These are phyloP conservation scores for Pisolithus albus DNA, from an alignment of 768 basidiomycete genomes.

Conservation along the genomic window DNA sequence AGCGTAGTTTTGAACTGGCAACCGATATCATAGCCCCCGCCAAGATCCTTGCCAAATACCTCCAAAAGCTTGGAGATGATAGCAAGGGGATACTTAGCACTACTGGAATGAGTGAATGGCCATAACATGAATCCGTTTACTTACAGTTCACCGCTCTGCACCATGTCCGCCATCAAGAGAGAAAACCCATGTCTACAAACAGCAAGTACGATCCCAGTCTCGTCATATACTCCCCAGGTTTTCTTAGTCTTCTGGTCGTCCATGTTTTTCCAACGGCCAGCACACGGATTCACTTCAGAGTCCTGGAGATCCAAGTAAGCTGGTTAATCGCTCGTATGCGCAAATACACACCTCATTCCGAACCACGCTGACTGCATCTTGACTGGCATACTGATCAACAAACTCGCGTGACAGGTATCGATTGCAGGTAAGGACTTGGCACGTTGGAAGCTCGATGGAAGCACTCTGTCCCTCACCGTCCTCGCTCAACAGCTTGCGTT, in stretches of 20 bases:
- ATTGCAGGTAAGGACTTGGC: neutral
- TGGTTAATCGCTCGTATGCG: too few species aligned
- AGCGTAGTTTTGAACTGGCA: conserved; percentile 15
- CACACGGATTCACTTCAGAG: neutral
- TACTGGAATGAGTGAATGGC: neutral
- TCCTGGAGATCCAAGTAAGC: neutral
- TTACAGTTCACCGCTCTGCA: conserved; percentile 16
- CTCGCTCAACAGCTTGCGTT: conserved; percentile 27
- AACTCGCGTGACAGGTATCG: neutral
- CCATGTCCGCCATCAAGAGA: conserved; percentile 16
- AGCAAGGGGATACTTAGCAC: conserved; percentile 19
- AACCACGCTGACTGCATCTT: too few species aligned
- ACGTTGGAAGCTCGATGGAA: conserved; percentile 13
- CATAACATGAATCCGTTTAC: neutral
- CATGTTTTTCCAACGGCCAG: neutral
- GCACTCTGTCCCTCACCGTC: conserved; percentile 13
- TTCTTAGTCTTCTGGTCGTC: neutral
- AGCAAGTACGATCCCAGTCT: conserved; percentile 32
- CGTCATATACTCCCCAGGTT: conserved; percentile 31
- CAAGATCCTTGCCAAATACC: conserved; percentile 4
- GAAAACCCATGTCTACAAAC: conserved; percentile 31
- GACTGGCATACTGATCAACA: neutral
- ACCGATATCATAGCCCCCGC: conserved; percentile 18
- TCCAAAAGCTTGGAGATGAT: conserved; percentile 7
- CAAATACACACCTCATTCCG: neutral